Evolutionary conservation across 352 stramenopile genomes (phyloP), one percentile per base, ranked within the genome.

Genomic region (Globisporangium solare): DNA sequence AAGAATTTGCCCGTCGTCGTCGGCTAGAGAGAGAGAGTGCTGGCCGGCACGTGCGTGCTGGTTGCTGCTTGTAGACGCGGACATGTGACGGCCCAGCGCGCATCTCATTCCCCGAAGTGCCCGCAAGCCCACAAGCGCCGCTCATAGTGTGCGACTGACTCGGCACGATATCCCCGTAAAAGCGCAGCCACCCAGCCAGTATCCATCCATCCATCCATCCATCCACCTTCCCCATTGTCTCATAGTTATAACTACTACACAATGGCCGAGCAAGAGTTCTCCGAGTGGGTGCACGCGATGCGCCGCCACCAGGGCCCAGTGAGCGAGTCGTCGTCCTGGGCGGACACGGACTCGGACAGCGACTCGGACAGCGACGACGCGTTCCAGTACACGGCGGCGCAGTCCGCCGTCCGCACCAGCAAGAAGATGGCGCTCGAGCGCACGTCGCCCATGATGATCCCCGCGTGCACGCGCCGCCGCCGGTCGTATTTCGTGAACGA

Each of bases 401-500:
- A 41, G 40, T 39, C 47, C 7, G 18, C 47, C 7, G 18, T 24
- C 24, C 20, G 24, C 54, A 22, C 1, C 17, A 54, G 11, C 54
- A 59, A 22, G 61, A 74, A 63, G 35, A 62, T 47, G 49, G 17
- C 45, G 32, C 41, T 39, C 27, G 54, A 63, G 40, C 78, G 70
- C 58, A 86, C 78, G 11, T 68, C 70, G 35, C 78, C 78, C 10
- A 89, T 89, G 54, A 61, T 64, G 55, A 89, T 89, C 51, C 76
- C 75, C 17, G 51, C 67, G 32, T 55, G 47, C 10, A 56, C 53
- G 7, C 60, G 57, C 24, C 59, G 43, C 42, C 58, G 42, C 13
- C 62, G 57, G 39, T 47, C 65, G 46, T 51, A 63, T 27, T 48
- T 12, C 49, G 51, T 54, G 39, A 58, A 53, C 58, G 59, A 63